phyloP scores from a whole-genome alignment of 148 eudicot species.

The Fagopyrum esculentum region DNA sequence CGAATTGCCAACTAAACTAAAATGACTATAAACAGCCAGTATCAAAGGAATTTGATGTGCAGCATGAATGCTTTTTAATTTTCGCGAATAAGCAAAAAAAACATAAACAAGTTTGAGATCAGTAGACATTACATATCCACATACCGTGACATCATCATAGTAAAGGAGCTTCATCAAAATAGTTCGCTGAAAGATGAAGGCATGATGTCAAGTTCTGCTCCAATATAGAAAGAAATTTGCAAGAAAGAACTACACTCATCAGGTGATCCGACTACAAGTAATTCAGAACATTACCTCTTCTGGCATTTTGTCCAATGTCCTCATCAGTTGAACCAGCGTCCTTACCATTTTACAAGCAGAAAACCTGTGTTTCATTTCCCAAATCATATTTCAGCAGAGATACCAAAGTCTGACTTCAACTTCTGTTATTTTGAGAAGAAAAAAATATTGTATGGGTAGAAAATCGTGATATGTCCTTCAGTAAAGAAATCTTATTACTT shows the following conservation, averaged over 20 bases:
- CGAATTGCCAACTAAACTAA: neutral
- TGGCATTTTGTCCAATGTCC: constrained; percentile 94
- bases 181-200: constrained; percentile 59
- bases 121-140: constrained; percentile 4
- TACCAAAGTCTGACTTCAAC: neutral
- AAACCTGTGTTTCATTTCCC: constrained; percentile 42
- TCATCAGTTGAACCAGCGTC: constrained; percentile 85
- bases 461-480: neutral
- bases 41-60: neutral
- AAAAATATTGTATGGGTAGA: neutral
- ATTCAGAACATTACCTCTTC: constrained; percentile 55
- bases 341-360: constrained; percentile 97
- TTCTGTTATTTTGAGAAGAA: neutral
- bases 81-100: neutral
- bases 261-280: neutral
- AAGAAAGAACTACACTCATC: neutral
- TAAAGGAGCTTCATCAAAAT: constrained; percentile 94
- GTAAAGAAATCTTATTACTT: constrained; percentile 31
- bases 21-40: neutral
- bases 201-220: constrained; percentile 5
- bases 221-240: neutral
- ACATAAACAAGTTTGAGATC: neutral
- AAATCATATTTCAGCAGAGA: neutral
- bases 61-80: neutral
- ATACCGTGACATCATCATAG: constrained; percentile 88